A percentile compares a stretch with the other conserved stretches of the same genome.
Evolutionary conservation across 305 asterid species (phyloP).

Genomic region (Nicotiana rustica): DNA sequence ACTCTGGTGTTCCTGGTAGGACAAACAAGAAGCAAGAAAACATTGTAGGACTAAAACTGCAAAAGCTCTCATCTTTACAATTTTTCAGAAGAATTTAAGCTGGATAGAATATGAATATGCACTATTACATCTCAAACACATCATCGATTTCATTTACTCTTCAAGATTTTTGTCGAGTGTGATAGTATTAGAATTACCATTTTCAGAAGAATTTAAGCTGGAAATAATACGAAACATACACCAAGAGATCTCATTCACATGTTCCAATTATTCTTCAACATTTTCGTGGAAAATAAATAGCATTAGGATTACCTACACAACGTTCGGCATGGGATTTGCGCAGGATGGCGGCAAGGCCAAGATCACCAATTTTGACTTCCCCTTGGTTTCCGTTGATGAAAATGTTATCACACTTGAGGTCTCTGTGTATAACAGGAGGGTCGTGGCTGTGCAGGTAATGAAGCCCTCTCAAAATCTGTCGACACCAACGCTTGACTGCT

Average conservation of each 20-base stretch:
- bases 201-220: background rate
- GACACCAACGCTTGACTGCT: constrained; percentile 90
- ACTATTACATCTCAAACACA: background rate
- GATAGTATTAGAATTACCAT: too few relatives aligned
- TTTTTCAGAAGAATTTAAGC: background rate
- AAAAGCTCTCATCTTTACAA: background rate
- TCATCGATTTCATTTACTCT: background rate
- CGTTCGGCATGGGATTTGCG: constrained; percentile 77
- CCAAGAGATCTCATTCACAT: background rate
- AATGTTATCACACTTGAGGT: constrained; percentile 88
- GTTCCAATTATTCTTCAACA: background rate
- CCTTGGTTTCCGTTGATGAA: constrained; percentile 90
- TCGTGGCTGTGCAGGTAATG: constrained; percentile 80
- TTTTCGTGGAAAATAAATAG: background rate
- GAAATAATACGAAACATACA: too few relatives aligned
- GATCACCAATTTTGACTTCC: constrained; percentile 86
- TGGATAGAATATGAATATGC: background rate
- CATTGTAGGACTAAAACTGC: constrained; percentile 1
- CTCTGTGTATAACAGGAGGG: constrained; percentile 86
- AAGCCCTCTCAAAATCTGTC: constrained; percentile 82
- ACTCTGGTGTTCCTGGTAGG: constrained; percentile 72
- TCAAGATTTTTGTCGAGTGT: too few relatives aligned
- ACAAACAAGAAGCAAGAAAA: constrained; percentile 17
- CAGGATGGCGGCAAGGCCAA: constrained; percentile 86
- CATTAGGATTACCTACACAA: constrained; percentile 67